A percentile compares a stretch with the other conserved stretches of the same genome.
phyloP scores from a whole-genome alignment of 192 early-diverging fungal species.

The Chytriomyces hyalinus region DNA sequence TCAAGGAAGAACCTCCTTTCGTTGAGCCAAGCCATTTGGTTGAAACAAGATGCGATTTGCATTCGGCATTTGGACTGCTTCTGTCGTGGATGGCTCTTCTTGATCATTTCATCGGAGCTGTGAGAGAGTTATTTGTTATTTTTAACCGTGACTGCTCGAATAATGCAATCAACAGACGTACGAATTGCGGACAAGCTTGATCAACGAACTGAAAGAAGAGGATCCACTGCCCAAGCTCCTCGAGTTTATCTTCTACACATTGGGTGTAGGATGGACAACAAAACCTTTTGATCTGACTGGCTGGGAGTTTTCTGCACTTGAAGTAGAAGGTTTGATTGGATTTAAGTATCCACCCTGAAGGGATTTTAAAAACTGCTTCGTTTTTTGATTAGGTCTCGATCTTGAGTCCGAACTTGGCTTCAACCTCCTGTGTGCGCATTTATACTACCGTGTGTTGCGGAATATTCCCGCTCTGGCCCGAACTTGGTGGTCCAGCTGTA shows the following conservation, averaged over 20 bases:
- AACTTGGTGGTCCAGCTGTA: conserved; percentile 82
- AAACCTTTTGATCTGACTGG: conserved; percentile 68
- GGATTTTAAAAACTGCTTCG: conserved; percentile 1
- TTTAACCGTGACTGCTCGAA: too few species aligned
- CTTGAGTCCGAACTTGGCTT: conserved; percentile 65
- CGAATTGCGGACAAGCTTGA: conserved; percentile 55
- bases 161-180: conserved; percentile 58
- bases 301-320: conserved; percentile 72
- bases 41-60: conserved; percentile 32
- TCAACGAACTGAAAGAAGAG: conserved; percentile 33
- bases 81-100: conserved; percentile 76
- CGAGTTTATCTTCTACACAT: conserved; percentile 64
- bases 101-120: conserved; percentile 78
- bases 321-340: conserved; percentile 59
- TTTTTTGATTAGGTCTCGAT: conserved; percentile 25
- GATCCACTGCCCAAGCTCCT: conserved; percentile 62
- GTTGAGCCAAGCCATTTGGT: conserved; percentile 13
- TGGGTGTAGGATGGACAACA: conserved; percentile 63
- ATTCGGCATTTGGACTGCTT: conserved; percentile 67
- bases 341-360: conserved; percentile 9
- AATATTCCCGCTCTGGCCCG: conserved; percentile 73
- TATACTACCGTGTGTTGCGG: conserved; percentile 65
- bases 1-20: conserved; percentile 31
- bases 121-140: conserved; percentile 42
- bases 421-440: conserved; percentile 71